These are phyloP conservation scores for Fusarium sp. DNA, from an alignment of 2,329 filamentous ascomycete species.

Conservation along the genomic window DNA sequence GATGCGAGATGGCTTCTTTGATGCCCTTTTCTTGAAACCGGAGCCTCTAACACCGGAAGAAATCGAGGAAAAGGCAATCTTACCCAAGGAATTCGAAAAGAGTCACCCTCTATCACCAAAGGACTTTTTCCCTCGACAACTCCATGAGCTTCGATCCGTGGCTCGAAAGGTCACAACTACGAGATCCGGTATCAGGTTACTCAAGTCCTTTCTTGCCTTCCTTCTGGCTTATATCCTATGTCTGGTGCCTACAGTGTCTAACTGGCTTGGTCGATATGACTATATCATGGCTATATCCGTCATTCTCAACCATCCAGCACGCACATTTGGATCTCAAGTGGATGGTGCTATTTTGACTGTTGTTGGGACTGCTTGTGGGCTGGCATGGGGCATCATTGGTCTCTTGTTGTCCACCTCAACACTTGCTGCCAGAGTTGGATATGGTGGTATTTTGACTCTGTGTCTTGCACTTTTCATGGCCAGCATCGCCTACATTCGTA, in stretches of 20 bases:
- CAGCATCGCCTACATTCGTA: slow-evolving; percentile 60
- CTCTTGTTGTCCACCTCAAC: slow-evolving; percentile 63
- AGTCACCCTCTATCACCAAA: slow-evolving; percentile 56
- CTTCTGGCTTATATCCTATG: slow-evolving; percentile 64
- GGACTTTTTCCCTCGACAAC: slow-evolving; percentile 58
- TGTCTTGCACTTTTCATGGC: slow-evolving; percentile 63
- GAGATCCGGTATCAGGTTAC: slow-evolving; percentile 58
- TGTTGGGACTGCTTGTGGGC: slow-evolving; percentile 60
- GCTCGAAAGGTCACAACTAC: slow-evolving; percentile 55
- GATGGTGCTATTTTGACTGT: slow-evolving; percentile 63
- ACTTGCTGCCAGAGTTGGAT: slow-evolving; percentile 54
- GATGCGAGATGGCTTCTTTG: slow-evolving; percentile 57
- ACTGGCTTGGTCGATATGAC: slow-evolving; percentile 61
- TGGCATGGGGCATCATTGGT: slow-evolving; percentile 64
- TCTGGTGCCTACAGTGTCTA: slow-evolving; percentile 56
- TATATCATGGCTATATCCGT: slow-evolving; percentile 65
- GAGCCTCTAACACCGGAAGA: slow-evolving; percentile 50
- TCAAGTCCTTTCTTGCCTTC: slow-evolving; percentile 64
- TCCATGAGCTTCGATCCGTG: slow-evolving; percentile 54
- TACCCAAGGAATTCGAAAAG: slow-evolving; percentile 58
- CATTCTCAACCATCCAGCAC: slow-evolving; percentile 65
- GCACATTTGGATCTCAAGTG: slow-evolving; percentile 63
- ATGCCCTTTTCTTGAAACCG: slow-evolving; percentile 57
- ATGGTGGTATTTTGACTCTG: slow-evolving; percentile 63
- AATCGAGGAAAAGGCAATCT: slow-evolving; percentile 53